Conservation (phyloP, 805 yeast species). For the Candida multigemmis region DNA sequence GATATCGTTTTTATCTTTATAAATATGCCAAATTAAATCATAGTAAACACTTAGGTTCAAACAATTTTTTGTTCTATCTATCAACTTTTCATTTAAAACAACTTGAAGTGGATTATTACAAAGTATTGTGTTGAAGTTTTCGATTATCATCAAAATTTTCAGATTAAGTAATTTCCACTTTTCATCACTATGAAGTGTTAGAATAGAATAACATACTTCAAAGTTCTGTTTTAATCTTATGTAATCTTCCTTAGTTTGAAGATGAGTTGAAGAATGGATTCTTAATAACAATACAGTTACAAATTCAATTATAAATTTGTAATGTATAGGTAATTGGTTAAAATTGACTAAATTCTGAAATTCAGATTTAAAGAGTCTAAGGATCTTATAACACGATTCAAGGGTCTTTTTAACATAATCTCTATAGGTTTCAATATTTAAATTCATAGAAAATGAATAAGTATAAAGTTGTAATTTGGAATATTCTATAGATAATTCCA, state of each 20-base stretch:
- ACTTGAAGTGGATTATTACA: constrained; percentile 4
- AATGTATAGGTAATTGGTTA: constrained; percentile 32
- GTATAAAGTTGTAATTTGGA: constrained; percentile 29
- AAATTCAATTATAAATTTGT: constrained; percentile 27
- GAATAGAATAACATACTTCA: constrained; percentile 9
- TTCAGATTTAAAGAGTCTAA: constrained; percentile 12
- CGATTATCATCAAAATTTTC: constrained; percentile 13
- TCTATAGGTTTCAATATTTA: constrained; percentile 18
- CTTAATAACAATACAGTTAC: constrained; percentile 20
- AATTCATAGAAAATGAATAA: constrained; percentile 19
- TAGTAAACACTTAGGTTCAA: constrained; percentile 26
- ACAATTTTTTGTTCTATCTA: constrained; percentile 24
- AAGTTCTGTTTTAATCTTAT: constrained; percentile 13
- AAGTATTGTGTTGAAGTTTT: constrained; percentile 13
- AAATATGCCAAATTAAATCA: constrained; percentile 32
- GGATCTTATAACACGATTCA: constrained; percentile 16
- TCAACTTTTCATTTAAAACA: constrained; percentile 11
- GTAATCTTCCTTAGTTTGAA: constrained; percentile 15
- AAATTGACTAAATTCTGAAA: constrained; percentile 10
- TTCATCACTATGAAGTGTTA: constrained; percentile 8
- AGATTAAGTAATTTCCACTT: constrained; percentile 14
- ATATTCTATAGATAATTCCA: constrained; percentile 23
- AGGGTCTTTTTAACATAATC: constrained; percentile 16
- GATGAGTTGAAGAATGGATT: constrained; percentile 21
- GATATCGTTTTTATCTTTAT: constrained; percentile 13